Percentiles rank a stretch among this genome's conserved stretches.
phyloP scores from a whole-genome alignment of 1,139 yeast species.

The Blastobotrys malaysiensis region DNA sequence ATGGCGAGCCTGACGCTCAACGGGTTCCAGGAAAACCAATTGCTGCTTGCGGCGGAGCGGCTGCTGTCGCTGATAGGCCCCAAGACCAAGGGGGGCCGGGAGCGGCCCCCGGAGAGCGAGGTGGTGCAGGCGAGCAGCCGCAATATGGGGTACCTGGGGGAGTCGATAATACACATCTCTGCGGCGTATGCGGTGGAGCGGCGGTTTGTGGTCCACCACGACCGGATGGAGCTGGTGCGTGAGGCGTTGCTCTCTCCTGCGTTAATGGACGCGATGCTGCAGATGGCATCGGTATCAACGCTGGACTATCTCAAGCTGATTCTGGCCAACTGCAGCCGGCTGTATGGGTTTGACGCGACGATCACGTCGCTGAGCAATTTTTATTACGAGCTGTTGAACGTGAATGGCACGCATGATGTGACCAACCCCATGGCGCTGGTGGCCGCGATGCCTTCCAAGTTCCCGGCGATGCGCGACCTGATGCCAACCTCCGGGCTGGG shows the following conservation, averaged over 20 bases:
- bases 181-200: conserved; percentile 55
- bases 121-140: not conserved
- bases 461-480: not conserved
- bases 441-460: not conserved
- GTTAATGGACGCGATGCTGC: conserved; percentile 25
- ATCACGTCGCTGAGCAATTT: conserved; percentile 61
- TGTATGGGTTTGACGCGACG: conserved; percentile 70
- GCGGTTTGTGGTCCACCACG: conserved; percentile 4
- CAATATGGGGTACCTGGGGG: conserved; percentile 53
- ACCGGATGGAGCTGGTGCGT: conserved; percentile 10
- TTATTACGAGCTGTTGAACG: conserved; percentile 49
- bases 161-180: conserved; percentile 48
- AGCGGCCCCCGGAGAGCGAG: not conserved
- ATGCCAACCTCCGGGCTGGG: not conserved
- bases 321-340: conserved; percentile 67
- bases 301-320: conserved; percentile 52
- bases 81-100: not conserved
- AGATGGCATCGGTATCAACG: conserved; percentile 36
- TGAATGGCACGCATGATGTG: not conserved
- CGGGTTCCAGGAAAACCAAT: conserved; percentile 3
- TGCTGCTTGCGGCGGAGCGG: conserved; percentile 10
- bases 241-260: conserved; percentile 14
- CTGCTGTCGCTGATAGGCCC: conserved; percentile 9
- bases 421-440: conserved; percentile 4
- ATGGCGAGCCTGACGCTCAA: conserved; percentile 10